Conservation (phyloP, 768 basidiomycete species). For the Lactarius hengduanensis region DNA sequence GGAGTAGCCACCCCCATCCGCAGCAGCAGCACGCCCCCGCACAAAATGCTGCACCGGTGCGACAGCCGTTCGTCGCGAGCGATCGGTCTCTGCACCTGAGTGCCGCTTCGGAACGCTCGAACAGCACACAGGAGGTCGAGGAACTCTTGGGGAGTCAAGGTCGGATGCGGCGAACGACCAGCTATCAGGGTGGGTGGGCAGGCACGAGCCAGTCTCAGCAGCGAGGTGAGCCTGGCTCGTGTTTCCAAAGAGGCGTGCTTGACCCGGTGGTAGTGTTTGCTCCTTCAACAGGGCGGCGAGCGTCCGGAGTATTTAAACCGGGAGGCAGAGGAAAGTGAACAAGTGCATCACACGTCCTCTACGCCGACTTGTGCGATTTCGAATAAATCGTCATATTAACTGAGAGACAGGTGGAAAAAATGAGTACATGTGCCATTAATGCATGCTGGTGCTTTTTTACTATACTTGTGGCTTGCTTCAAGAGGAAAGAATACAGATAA, state of each 20-base stretch:
- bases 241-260: neutral
- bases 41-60: slow-evolving; percentile 25
- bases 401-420: slow-evolving; percentile 1
- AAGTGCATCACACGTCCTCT: neutral
- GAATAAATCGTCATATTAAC: neutral
- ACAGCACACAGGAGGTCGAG: slow-evolving; percentile 74
- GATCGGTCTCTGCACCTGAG: slow-evolving; percentile 47
- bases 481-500: slow-evolving; percentile 11
- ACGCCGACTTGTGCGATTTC: neutral
- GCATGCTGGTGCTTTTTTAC: slow-evolving; percentile 6
- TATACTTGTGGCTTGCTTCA: slow-evolving; percentile 8
- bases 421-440: slow-evolving; percentile 22
- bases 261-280: slow-evolving; percentile 42
- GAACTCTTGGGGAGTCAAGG: slow-evolving; percentile 45
- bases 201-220: slow-evolving; percentile 14
- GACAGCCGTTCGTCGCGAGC: slow-evolving; percentile 43
- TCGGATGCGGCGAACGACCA: slow-evolving; percentile 11
- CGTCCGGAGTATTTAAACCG: slow-evolving; percentile 47
- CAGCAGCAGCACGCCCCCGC: neutral
- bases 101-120: slow-evolving; percentile 36
- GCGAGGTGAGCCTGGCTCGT: slow-evolving; percentile 13
- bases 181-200: slow-evolving; percentile 20
- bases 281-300: slow-evolving; percentile 38
- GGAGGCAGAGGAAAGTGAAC: slow-evolving; percentile 30
- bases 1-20: slow-evolving; percentile 8